These are phyloP conservation scores for Moesziomyces sp. DNA, from an alignment of 1,284 basidiomycete species.

Conservation along the genomic window DNA sequence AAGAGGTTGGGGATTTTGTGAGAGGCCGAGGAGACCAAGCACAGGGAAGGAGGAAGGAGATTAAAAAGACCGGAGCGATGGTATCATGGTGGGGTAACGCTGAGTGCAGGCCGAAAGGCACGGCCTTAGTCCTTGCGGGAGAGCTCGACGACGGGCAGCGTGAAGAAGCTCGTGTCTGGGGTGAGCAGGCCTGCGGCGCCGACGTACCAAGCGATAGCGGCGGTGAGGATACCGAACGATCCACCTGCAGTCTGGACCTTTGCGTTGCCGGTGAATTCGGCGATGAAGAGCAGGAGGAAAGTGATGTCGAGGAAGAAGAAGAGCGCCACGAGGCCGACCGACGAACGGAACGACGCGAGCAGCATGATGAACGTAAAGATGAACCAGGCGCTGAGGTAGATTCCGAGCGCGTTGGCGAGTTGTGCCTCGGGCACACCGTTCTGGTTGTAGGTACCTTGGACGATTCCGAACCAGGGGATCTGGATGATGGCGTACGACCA, in stretches of 20 bases:
- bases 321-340: slow-evolving; percentile 70
- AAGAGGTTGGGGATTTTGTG: no score
- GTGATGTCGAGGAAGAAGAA: slow-evolving; percentile 78
- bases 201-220: slow-evolving; percentile 68
- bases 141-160: slow-evolving; percentile 69
- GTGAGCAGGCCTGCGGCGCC: slow-evolving; percentile 71
- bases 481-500: slow-evolving; percentile 58
- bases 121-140: slow-evolving; percentile 35
- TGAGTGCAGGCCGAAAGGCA: not conserved
- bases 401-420: slow-evolving; percentile 45
- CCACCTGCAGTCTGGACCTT: slow-evolving; percentile 52
- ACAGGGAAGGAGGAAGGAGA: no score
- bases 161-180: slow-evolving; percentile 70
- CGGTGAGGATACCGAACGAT: slow-evolving; percentile 56
- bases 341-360: slow-evolving; percentile 54
- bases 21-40: no score
- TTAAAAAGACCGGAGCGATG: slow-evolving; percentile 1
- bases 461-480: slow-evolving; percentile 61
- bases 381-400: slow-evolving; percentile 62
- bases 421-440: slow-evolving; percentile 41
- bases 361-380: slow-evolving; percentile 62
- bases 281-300: slow-evolving; percentile 69
- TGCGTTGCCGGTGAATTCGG: slow-evolving; percentile 50
- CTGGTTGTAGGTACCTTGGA: slow-evolving; percentile 19
- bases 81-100: not conserved